Conservation (phyloP, 306 rosid species). For the Gleditsia sinensis region DNA sequence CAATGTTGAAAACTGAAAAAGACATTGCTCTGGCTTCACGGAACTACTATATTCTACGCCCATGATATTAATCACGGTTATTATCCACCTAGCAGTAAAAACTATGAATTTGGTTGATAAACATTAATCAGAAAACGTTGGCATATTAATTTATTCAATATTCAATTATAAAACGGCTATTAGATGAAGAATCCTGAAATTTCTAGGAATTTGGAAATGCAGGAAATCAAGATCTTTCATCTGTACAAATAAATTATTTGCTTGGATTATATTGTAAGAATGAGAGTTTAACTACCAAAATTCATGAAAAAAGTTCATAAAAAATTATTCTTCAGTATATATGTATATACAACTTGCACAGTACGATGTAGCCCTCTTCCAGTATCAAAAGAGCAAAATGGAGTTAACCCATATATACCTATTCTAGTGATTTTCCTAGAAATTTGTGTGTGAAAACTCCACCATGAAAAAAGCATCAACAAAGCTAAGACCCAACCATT, state of each 20-base stretch:
- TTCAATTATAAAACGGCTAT: background rate
- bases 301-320: background rate
- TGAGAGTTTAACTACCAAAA: background rate
- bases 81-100: background rate
- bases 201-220: background rate
- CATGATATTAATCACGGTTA: background rate
- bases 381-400: background rate
- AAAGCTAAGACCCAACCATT: background rate
- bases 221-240: background rate
- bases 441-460: background rate
- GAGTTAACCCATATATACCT: background rate
- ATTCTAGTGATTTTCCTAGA: background rate
- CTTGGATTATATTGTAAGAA: background rate
- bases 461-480: background rate
- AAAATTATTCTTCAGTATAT: background rate
- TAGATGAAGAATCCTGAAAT: background rate
- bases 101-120: background rate
- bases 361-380: background rate
- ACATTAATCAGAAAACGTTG: background rate
- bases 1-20: background rate
- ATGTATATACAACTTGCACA: background rate
- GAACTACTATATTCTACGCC: background rate
- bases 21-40: too few relatives aligned
- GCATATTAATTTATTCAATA: background rate
- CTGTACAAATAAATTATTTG: background rate